These are phyloP conservation scores for Serendipita sp. DNA, from an alignment of 768 basidiomycete species.

Conservation along the genomic window DNA sequence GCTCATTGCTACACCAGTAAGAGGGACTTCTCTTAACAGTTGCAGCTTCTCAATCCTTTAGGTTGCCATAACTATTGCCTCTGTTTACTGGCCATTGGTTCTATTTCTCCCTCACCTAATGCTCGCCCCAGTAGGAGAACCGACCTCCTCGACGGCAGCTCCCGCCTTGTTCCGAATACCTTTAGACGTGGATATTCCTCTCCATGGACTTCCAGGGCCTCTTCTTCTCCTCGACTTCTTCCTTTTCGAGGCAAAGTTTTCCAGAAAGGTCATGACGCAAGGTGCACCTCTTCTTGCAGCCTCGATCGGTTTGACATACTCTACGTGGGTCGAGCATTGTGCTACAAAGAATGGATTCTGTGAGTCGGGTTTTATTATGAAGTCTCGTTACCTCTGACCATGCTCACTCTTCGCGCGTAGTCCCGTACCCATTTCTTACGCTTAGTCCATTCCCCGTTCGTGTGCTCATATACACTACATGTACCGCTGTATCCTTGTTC, in stretches of 20 bases:
- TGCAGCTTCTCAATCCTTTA: conserved; percentile 22
- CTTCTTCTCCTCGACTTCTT: conserved; percentile 53
- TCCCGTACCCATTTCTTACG: conserved; percentile 76
- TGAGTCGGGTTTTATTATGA: conserved; percentile 32
- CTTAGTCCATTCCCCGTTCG: conserved; percentile 36
- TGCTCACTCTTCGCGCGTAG: conserved; percentile 21
- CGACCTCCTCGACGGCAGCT: conserved; percentile 18
- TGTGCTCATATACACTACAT: conserved; percentile 41
- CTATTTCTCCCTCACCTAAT: conserved; percentile 43
- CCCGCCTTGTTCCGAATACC: conserved; percentile 28
- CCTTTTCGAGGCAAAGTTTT: conserved; percentile 44
- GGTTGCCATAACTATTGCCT: conserved; percentile 33
- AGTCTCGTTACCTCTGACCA: neutral
- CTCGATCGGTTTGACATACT: conserved; percentile 33
- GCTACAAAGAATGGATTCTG: conserved; percentile 44
- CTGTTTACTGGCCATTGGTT: conserved; percentile 57
- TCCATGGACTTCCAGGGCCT: conserved; percentile 50
- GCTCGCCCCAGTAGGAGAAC: conserved; percentile 19
- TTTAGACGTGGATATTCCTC: conserved; percentile 39
- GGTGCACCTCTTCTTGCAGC: conserved; percentile 22
- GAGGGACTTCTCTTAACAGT: conserved; percentile 22
- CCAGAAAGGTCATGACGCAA: conserved; percentile 19
- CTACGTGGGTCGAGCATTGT: conserved; percentile 51
- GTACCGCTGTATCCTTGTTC: conserved; percentile 34
- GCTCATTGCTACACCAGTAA: conserved; percentile 52